Percentiles rank a stretch among this genome's conserved stretches.
phyloP scores from a whole-genome alignment of 176 grass and related monocot species.

The Oryza rufipogon region DNA sequence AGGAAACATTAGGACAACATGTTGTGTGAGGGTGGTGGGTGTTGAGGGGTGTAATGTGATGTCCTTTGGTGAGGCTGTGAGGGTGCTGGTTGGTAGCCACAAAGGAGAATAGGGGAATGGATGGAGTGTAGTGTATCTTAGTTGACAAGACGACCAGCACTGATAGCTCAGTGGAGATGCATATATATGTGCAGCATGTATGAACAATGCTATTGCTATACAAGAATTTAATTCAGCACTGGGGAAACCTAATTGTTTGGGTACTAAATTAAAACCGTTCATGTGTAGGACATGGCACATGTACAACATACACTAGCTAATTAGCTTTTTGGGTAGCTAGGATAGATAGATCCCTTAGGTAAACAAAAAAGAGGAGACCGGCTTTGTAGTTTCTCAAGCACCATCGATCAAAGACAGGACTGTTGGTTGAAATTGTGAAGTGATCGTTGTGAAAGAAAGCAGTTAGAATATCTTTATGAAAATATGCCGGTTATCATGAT shows the following conservation, averaged over 20 bases:
- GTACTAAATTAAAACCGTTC: not conserved
- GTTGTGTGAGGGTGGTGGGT: conserved; percentile 40
- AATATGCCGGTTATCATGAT: conserved; percentile 10
- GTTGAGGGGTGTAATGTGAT: conserved; percentile 35
- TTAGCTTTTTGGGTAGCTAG: not conserved
- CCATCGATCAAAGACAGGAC: conserved; percentile 14
- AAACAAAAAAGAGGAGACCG: not conserved
- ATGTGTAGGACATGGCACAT: conserved; percentile 22
- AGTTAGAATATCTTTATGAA: conserved; percentile 6
- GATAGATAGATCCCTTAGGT: not conserved
- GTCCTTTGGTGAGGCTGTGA: conserved; percentile 32
- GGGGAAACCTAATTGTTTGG: not conserved
- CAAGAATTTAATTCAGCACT: not conserved
- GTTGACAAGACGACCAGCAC: conserved; percentile 43
- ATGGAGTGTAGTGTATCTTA: conserved; percentile 46
- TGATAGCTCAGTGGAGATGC: conserved; percentile 41
- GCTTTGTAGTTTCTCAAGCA: conserved; percentile 30
- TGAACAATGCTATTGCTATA: conserved; percentile 37
- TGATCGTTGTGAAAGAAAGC: conserved; percentile 19
- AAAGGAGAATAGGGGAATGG: conserved; percentile 36
- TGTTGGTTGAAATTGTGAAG: conserved; percentile 1
- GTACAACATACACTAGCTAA: not conserved
- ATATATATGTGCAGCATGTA: conserved; percentile 18
- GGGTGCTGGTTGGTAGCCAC: conserved; percentile 29
- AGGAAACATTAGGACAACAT: conserved; percentile 36